Base-by-base conservation (phyloP, 2,329 filamentous ascomycete species). In the Ceratocystis lukuohia region DNA sequence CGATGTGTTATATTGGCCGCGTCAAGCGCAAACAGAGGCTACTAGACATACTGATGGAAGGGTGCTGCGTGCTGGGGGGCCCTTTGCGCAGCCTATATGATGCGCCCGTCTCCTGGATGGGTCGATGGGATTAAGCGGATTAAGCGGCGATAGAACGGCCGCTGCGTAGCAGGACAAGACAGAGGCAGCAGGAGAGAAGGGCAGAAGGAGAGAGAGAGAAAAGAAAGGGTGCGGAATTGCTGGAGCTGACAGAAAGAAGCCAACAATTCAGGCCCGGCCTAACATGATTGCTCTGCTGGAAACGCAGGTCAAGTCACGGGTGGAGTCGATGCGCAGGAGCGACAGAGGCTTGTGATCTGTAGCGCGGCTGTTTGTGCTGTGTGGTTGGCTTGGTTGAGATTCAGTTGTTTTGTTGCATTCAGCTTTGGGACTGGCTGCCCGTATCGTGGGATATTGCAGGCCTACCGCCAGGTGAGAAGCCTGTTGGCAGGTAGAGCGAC, bases 281-380 rank as follows among this genome's bases (percentile, higher is more conserved):
- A 41, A 41, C 37, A 41, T 41, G 3, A 41, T 15, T 41, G 37
- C 37, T 41, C 37, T 41, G 37, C 10, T 41, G 37, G 10, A 41
- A 41, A 12, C 33, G 33, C 33, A 37, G 10, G 48, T 12, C n/a
- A 1, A 50, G 22, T 25, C 48, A 50, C 15, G 7, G 48, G 20
- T 50, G 7, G n/a, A 22, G 48, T 37, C 33, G 33, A 37, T 37
- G 37, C 48, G 48, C 48, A 59, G 17, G 8, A n/a, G 12, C 28
- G 17, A 41, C 10, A 30, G 17, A 30, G 28, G 5, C 30, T 59
- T 37, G 25, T 20, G 25, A 37, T 59, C 15, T 7, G 12, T 28
- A 59, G 56, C 56, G 56, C 56, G 56, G 56, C 56, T 59, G 56
- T 37, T 59, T 59, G 56, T 59, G 56, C 25, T 59, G n/a, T 30